Evolutionary conservation across 345 rosid genomes (phyloP).

Genomic region (Dipteronia dyeriana): DNA sequence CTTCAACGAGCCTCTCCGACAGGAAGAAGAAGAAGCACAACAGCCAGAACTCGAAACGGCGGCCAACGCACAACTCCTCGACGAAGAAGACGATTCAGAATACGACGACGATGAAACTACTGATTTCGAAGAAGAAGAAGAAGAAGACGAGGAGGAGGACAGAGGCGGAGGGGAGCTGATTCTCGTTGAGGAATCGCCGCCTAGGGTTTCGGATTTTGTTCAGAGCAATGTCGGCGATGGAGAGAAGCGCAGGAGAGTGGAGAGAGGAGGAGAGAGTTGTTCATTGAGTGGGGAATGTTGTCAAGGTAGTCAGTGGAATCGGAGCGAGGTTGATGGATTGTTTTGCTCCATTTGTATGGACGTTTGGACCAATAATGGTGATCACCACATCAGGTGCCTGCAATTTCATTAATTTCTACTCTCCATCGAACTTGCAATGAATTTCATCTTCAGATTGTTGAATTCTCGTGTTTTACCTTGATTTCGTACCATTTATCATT

Average conservation of each 20-base stretch:
- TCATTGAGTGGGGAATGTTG: conserved; percentile 36
- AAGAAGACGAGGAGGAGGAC: conserved; percentile 18
- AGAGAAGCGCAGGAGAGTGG: conserved; percentile 40
- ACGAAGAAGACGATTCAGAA: conserved; percentile 8
- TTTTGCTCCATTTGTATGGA: conserved; percentile 86
- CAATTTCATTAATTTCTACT: background rate
- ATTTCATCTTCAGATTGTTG: background rate
- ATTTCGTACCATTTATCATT: background rate
- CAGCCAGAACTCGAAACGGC: background rate
- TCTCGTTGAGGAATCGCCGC: conserved; percentile 16
- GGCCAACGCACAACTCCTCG: background rate
- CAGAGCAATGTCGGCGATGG: conserved; percentile 23
- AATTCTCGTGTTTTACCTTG: background rate
- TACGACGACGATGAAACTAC: background rate
- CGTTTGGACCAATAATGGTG: conserved; percentile 65
- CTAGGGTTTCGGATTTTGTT: conserved; percentile 28
- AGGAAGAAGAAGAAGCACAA: background rate
- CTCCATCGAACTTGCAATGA: background rate
- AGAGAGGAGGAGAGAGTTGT: conserved; percentile 12
- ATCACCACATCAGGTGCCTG: conserved; percentile 72
- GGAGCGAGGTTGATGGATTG: conserved; percentile 58
- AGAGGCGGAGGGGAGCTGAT: conserved; percentile 21
- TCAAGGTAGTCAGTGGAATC: conserved; percentile 51
- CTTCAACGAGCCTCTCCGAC: background rate
- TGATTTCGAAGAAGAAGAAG: conserved; percentile 24